Evolutionary conservation across 176 grass and related monocot species (phyloP).

Genomic region (Oryza rufipogon): DNA sequence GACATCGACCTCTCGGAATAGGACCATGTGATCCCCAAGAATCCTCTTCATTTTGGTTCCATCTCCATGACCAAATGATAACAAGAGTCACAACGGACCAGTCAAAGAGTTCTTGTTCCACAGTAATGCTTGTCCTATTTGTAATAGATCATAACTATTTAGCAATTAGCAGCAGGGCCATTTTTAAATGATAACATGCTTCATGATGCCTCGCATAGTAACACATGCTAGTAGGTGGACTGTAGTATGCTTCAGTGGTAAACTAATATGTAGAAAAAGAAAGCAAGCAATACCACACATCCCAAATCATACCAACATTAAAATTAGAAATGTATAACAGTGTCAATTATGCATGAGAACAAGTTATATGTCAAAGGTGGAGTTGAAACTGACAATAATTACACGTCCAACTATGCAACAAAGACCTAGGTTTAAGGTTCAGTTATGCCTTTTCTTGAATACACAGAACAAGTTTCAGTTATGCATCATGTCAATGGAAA

Average conservation of each 20-base stretch:
- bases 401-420: not conserved
- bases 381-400: not conserved
- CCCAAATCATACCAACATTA: not conserved
- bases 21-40: constrained; percentile 69
- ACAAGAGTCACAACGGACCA: constrained; percentile 42
- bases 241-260: not conserved
- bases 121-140: constrained; percentile 35
- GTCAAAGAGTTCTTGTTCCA: constrained; percentile 49
- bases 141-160: constrained; percentile 34
- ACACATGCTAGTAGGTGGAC: not conserved
- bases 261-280: constrained; percentile 16
- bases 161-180: constrained; percentile 16
- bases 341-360: not conserved
- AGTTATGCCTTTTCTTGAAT: not conserved
- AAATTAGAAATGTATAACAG: not conserved
- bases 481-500: not conserved
- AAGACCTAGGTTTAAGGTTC: not conserved
- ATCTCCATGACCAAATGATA: constrained; percentile 47
- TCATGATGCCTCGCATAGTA: constrained; percentile 24
- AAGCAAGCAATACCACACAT: not conserved
- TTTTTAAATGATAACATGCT: constrained; percentile 14
- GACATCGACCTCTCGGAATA: constrained; percentile 67
- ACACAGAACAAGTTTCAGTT: not conserved
- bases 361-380: not conserved
- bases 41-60: constrained; percentile 47